phyloP scores from a whole-genome alignment of 768 basidiomycete species.

The Boletus edulis region DNA sequence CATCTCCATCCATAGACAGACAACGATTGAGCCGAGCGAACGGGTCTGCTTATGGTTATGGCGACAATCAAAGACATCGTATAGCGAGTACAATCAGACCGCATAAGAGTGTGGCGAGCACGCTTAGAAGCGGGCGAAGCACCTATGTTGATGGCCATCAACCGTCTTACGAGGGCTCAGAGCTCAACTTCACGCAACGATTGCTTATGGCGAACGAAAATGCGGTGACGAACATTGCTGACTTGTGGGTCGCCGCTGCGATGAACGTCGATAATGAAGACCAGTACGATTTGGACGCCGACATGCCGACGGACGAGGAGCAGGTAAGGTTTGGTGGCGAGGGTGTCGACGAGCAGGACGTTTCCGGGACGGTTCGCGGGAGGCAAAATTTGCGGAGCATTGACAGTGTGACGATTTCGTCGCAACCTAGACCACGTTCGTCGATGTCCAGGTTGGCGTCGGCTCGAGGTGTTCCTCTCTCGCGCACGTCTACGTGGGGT shows the following conservation, averaged over 20 bases:
- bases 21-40: conserved; percentile 55
- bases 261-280: conserved; percentile 94
- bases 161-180: conserved; percentile 42
- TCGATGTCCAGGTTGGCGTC: conserved; percentile 26
- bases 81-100: conserved; percentile 48
- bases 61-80: conserved; percentile 51
- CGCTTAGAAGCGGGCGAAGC: conserved; percentile 49
- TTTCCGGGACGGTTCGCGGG: conserved; percentile 16
- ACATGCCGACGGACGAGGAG: conserved; percentile 23
- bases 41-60: conserved; percentile 82
- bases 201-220: conserved; percentile 92
- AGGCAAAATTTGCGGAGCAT: conserved; percentile 15
- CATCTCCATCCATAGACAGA: conserved; percentile 39
- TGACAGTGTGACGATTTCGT: conserved; percentile 18
- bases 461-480: conserved; percentile 29
- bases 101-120: conserved; percentile 53
- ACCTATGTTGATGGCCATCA: conserved; percentile 43
- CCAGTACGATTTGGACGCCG: conserved; percentile 51
- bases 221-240: conserved; percentile 90
- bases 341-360: conserved; percentile 31
- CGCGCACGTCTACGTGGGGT: conserved; percentile 30
- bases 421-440: conserved; percentile 21
- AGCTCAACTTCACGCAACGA: conserved; percentile 85
- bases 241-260: conserved; percentile 96
- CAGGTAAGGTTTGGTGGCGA: conserved; percentile 41